Evolutionary conservation across 2,329 filamentous ascomycete species (phyloP).

Genomic region (Pseudonectria foliicola): DNA sequence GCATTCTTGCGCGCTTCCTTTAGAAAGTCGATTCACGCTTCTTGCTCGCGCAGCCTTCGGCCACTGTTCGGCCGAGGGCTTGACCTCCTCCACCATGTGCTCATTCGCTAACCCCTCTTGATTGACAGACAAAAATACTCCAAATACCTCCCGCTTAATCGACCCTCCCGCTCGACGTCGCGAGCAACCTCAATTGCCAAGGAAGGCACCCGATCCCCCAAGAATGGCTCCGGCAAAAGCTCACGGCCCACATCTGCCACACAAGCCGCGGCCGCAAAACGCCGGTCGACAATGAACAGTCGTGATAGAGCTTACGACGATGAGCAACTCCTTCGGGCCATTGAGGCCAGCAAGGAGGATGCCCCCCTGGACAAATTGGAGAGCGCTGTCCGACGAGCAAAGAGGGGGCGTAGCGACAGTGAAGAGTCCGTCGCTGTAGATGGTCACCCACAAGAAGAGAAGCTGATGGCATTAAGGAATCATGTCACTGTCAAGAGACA

Average conservation of each 20-base stretch:
- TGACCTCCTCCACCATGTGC: neutral
- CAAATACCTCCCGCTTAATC: conserved; percentile 55
- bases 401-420: conserved; percentile 82
- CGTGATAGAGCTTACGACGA: conserved; percentile 92
- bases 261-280: conserved; percentile 56
- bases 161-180: conserved; percentile 48
- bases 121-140: conserved; percentile 55
- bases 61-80: no score
- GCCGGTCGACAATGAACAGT: conserved; percentile 96
- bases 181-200: conserved; percentile 60
- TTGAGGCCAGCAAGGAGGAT: conserved; percentile 91
- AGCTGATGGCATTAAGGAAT: conserved; percentile 45
- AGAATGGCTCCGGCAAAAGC: conserved; percentile 48
- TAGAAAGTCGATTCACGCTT: conserved; percentile 1
- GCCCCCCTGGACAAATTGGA: conserved; percentile 44
- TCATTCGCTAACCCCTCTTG: conserved; percentile 30
- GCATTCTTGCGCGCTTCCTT: neutral
- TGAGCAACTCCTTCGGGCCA: conserved; percentile 77
- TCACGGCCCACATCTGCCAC: conserved; percentile 43
- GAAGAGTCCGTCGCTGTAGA: conserved; percentile 67
- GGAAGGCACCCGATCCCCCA: conserved; percentile 49
- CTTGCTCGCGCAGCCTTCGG: neutral
- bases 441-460: conserved; percentile 12
- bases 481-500: conserved; percentile 70
- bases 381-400: conserved; percentile 57